Conservation (phyloP, 1,284 basidiomycete genomes). For the Cutaneotrichosporon sp. region DNA sequence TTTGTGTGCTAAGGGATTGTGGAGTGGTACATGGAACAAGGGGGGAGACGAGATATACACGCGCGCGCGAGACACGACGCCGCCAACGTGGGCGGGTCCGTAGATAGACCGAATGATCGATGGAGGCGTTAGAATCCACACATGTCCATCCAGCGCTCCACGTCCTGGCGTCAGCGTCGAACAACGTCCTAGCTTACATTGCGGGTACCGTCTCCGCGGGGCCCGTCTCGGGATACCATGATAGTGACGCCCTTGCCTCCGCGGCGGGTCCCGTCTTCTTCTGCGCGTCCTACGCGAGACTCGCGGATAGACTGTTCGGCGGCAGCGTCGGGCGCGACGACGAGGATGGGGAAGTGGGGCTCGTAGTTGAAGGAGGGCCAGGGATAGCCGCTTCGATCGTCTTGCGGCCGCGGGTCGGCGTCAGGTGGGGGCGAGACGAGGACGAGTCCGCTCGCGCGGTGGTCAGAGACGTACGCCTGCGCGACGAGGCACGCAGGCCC, state of each 20-base stretch:
- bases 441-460: constrained; percentile 59
- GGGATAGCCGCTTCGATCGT: constrained; percentile 11
- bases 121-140: constrained; percentile 34
- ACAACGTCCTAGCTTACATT: constrained; percentile 22
- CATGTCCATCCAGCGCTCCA: constrained; percentile 49
- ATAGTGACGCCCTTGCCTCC: constrained; percentile 42
- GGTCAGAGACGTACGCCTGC: constrained; percentile 62
- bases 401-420: constrained; percentile 27
- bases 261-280: constrained; percentile 26
- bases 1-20: constrained; percentile 25
- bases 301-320: constrained; percentile 4
- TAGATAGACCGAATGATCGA: not conserved
- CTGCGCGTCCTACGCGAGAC: constrained; percentile 23
- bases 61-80: not conserved
- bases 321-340: constrained; percentile 27
- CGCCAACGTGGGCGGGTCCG: too few relatives aligned
- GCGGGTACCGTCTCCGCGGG: constrained; percentile 31
- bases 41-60: not conserved
- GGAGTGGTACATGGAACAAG: not conserved
- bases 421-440: constrained; percentile 56
- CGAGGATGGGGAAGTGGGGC: constrained; percentile 59
- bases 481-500: constrained; percentile 54
- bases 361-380: constrained; percentile 59
- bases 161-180: constrained; percentile 25
- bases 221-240: constrained; percentile 26